Conservation (phyloP, 768 basidiomycete genomes). For the Auricularia sp. region DNA sequence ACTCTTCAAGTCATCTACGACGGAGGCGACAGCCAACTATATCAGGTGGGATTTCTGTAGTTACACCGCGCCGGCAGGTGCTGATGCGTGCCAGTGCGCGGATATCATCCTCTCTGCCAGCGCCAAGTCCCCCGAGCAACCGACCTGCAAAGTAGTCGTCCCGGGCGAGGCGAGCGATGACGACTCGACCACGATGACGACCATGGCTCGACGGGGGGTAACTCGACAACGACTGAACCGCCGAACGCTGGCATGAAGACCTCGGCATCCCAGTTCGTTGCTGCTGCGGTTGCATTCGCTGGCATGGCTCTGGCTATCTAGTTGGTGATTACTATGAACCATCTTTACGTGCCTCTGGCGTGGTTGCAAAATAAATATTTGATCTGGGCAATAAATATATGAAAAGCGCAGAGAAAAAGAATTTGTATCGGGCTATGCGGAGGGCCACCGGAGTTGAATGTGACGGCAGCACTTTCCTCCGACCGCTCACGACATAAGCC, state of each 20-base stretch:
- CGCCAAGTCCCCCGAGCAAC: conserved; percentile 31
- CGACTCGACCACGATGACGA: conserved; percentile 2
- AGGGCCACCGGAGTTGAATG: no score
- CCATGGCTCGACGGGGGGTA: neutral
- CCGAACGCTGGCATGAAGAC: neutral
- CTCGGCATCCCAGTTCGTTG: neutral
- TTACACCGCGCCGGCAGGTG: neutral
- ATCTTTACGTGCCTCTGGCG: no score
- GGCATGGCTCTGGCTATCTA: no score
- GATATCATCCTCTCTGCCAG: conserved; percentile 60
- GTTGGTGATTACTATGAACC: no score
- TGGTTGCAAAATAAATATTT: no score
- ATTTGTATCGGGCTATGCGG: no score
- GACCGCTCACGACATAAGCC: neutral
- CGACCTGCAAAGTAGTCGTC: neutral
- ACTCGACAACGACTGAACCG: neutral
- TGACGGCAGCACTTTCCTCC: no score
- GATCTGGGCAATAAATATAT: no score
- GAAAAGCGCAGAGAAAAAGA: no score
- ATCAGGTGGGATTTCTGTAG: conserved; percentile 38
- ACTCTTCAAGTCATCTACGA: conserved; percentile 60
- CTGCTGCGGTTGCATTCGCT: neutral
- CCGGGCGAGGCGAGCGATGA: neutral
- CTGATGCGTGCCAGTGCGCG: conserved; percentile 44
- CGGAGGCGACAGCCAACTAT: conserved; percentile 64